Base-by-base conservation (phyloP, 2,329 filamentous ascomycete genomes). In the Trichoderma citrinoviride region DNA sequence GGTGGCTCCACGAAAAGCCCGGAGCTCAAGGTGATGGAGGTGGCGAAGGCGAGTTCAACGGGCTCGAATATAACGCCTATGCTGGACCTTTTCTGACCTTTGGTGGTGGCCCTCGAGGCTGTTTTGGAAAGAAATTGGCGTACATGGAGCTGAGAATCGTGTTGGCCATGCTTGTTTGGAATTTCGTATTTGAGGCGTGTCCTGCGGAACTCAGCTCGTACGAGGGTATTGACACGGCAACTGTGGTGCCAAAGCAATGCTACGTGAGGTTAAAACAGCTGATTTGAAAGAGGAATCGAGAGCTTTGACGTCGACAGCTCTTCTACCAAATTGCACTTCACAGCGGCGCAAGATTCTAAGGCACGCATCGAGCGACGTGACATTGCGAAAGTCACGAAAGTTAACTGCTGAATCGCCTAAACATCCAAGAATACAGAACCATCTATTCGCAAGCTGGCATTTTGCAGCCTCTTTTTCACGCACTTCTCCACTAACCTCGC, bases 231-330 rank as follows among this genome's bases (percentile, higher is more conserved):
- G 54, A 57, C 41, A 12, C 25, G 7, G 54, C 54, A 10, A 57
- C 54, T 15, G 54, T 57, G 25, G 54, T 57, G 41, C 54, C 54
- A 46, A 57, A 57, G 3, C 54, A 57, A 27, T 57, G 54, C 40
- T 57, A 17, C 6, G 54, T 57, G n/a, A 46, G 41, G 33, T 15
- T 61, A 44, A 56, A 37, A 44, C 43, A 33, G 27, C 29, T 27
- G 19, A 12, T 37, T 14, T 25, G 37, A 46, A 5, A 5, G 15
- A 40, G 7, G 10, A 23, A 23, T 12, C 1, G 6, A 8, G 33
- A 40, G 5, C 2, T 10, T 52, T 19, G 2, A 33, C n/a, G 23
- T 33, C 2, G 17, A 33, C 10, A 3, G 10, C 33, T 37, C 33
- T 37, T 14, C 33, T 37, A 10, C 12, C 5, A 12, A 14, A 5